phyloP scores from a whole-genome alignment of 176 grass and related monocot species.

The Poa pratensis region DNA sequence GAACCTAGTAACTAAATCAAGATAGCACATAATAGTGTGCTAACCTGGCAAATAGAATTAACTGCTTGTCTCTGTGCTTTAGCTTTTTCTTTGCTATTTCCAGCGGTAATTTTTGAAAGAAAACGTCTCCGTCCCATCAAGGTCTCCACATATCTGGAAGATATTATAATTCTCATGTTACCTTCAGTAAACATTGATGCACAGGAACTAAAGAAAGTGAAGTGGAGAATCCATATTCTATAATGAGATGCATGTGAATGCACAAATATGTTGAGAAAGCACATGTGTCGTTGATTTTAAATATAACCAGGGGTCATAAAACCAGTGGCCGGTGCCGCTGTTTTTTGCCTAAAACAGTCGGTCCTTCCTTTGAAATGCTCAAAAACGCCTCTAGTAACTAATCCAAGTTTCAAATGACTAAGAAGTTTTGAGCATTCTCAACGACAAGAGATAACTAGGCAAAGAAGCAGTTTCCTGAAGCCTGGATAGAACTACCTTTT shows the following conservation, averaged over 20 bases:
- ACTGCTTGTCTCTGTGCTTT: conserved; percentile 98
- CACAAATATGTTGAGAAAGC: neutral
- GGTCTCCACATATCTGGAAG: conserved; percentile 81
- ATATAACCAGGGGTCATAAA: conserved; percentile 13
- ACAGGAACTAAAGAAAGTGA: neutral
- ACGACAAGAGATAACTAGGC: neutral
- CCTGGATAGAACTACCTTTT: neutral
- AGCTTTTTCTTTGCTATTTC: conserved; percentile 82
- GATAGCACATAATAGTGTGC: neutral
- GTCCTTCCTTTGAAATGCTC: neutral
- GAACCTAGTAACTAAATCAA: conserved; percentile 23
- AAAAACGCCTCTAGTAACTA: neutral
- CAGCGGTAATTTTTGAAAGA: conserved; percentile 80
- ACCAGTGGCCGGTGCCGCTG: neutral
- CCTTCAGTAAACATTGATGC: conserved; percentile 3
- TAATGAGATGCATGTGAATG: conserved; percentile 22
- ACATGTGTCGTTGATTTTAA: neutral
- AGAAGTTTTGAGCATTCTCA: conserved; percentile 11
- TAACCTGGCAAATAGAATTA: conserved; percentile 99
- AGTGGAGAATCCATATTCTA: conserved; percentile 23
- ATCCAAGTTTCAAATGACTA: neutral
- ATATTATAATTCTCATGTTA: conserved; percentile 24
- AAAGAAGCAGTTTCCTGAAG: conserved; percentile 11
- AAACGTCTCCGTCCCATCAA: conserved; percentile 94
- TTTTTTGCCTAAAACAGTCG: neutral